These are phyloP conservation scores for Echria macrotheca DNA, from an alignment of 495 filamentous ascomycete species.

Conservation along the genomic window DNA sequence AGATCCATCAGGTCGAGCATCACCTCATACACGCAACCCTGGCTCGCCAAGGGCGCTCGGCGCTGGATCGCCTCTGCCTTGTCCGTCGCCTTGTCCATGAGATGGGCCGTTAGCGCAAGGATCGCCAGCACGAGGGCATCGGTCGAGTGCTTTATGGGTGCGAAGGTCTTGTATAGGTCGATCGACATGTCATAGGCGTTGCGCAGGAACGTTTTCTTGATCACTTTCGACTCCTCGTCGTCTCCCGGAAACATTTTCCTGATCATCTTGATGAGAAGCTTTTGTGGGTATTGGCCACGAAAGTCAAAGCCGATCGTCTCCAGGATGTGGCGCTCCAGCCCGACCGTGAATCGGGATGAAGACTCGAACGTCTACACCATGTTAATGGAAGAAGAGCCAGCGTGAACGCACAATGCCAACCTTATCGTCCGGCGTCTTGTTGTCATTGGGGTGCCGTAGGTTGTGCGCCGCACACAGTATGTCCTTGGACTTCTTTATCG, in stretches of 20 bases:
- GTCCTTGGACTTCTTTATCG: constrained; percentile 90
- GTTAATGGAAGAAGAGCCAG: not conserved
- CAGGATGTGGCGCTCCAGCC: constrained; percentile 88
- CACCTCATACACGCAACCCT: constrained; percentile 74
- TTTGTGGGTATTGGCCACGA: constrained; percentile 81
- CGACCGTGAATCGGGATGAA: constrained; percentile 70
- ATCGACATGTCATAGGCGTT: constrained; percentile 74
- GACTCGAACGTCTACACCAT: constrained; percentile 64
- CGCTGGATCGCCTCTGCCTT: constrained; percentile 29
- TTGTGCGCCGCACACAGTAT: constrained; percentile 90
- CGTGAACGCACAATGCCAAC: constrained; percentile 39
- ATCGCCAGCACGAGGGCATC: constrained; percentile 75
- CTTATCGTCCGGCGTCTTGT: constrained; percentile 74
- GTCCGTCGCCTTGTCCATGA: constrained; percentile 49
- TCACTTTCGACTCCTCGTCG: not conserved
- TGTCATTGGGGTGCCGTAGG: constrained; percentile 67
- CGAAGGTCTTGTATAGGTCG: constrained; percentile 88
- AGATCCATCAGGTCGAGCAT: constrained; percentile 83
- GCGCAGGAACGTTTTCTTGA: constrained; percentile 45
- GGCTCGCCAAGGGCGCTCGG: constrained; percentile 52
- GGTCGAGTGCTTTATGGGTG: constrained; percentile 80
- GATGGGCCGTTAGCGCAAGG: constrained; percentile 69
- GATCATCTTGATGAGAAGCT: constrained; percentile 69
- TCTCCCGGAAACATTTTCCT: constrained; percentile 42
- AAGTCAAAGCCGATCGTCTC: constrained; percentile 92